phyloP scores from a whole-genome alignment of 306 rosid genomes.

The Geum urbanum region DNA sequence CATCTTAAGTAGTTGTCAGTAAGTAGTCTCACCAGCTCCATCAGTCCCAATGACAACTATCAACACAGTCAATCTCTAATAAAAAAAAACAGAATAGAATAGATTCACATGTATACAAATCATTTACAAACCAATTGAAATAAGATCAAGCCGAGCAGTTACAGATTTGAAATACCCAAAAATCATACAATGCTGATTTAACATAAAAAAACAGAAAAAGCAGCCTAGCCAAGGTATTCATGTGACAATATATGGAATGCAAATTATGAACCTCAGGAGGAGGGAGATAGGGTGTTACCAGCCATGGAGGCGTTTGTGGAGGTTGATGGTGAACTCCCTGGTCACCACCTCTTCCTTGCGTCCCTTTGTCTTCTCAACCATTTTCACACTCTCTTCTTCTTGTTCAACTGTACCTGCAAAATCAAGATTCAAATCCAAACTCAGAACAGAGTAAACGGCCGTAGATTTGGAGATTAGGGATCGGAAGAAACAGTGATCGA shows the following conservation, averaged over 20 bases:
- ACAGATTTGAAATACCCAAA: background rate
- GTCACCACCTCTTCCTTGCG: slow-evolving; percentile 91
- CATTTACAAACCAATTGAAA: background rate
- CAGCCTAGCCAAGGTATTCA: too few species aligned
- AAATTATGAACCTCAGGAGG: background rate
- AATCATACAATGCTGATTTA: background rate
- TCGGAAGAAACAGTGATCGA: slow-evolving; percentile 1
- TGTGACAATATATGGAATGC: too few species aligned
- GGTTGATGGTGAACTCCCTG: slow-evolving; percentile 90
- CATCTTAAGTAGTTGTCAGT: too few species aligned
- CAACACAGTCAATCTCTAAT: too few species aligned
- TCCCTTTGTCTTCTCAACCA: slow-evolving; percentile 81
- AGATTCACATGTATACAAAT: too few species aligned
- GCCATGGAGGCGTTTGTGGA: slow-evolving; percentile 90
- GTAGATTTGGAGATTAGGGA: background rate
- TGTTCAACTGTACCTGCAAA: slow-evolving; percentile 41
- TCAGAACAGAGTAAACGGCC: background rate
- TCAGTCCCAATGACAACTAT: too few species aligned
- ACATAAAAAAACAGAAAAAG: background rate
- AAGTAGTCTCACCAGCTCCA: too few species aligned
- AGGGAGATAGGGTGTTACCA: slow-evolving; percentile 40
- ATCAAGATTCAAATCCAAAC: background rate
- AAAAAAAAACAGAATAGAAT: too few species aligned
- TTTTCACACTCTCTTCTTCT: slow-evolving; percentile 37
- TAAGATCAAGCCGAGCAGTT: background rate